Percentiles rank a stretch among this genome's conserved stretches.
Evolutionary conservation across 2,329 filamentous ascomycete species (phyloP).

Genomic region (Didymella pinodella): DNA sequence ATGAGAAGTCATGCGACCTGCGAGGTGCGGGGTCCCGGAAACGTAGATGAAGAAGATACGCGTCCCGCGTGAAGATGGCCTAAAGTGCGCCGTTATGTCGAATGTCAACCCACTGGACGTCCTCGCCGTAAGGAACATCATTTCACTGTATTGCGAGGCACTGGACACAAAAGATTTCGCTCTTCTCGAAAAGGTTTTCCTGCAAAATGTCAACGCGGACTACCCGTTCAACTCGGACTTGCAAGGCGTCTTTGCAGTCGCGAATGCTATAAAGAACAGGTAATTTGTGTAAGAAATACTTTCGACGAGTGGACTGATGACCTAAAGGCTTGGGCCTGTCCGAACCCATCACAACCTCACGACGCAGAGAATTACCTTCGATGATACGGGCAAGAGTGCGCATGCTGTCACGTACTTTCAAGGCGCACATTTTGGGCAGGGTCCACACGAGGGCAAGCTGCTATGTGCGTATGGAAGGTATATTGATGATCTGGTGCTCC

Average conservation of each 20-base stretch:
- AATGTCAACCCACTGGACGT: conserved; percentile 35
- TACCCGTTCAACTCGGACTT: conserved; percentile 52
- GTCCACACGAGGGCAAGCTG: conserved; percentile 52
- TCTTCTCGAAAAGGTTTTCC: conserved; percentile 52
- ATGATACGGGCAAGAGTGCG: conserved; percentile 41
- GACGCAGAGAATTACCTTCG: conserved; percentile 52
- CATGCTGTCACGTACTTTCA: conserved; percentile 53
- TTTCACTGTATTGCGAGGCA: conserved; percentile 55
- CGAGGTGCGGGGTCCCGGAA: conserved; percentile 14
- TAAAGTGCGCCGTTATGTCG: conserved; percentile 22
- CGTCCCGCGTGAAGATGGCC: not conserved
- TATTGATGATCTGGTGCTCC: conserved; percentile 48
- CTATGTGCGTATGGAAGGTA: conserved; percentile 55
- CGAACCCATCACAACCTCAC: conserved; percentile 55
- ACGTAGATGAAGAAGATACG: not conserved
- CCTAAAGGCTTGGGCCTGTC: conserved; percentile 49
- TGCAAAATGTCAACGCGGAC: conserved; percentile 49
- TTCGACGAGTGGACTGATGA: not conserved
- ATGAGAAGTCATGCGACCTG: not conserved
- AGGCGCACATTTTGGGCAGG: conserved; percentile 54
- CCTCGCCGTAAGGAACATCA: conserved; percentile 53
- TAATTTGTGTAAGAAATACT: conserved; percentile 9
- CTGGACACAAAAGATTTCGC: conserved; percentile 54
- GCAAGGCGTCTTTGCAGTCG: conserved; percentile 46
- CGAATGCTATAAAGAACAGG: conserved; percentile 47